Percentiles rank a stretch among this genome's conserved stretches.
Evolutionary conservation across 192 early-diverging fungal species (phyloP).

Genomic region (Coemansia aciculifera): DNA sequence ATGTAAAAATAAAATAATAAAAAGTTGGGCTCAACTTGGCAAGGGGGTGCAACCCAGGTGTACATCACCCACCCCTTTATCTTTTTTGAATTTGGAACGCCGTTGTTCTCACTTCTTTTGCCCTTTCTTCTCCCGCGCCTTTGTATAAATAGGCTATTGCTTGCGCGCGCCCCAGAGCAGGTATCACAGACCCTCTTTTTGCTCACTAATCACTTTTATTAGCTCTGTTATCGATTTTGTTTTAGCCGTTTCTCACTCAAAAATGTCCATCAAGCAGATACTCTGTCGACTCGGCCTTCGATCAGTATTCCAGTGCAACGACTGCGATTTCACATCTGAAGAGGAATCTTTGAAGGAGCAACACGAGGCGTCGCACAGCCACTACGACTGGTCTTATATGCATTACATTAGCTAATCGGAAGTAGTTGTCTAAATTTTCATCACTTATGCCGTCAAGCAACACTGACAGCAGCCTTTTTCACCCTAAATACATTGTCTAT

Average conservation of each 20-base stretch:
- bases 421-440: neutral
- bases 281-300: constrained; percentile 20
- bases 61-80: constrained; percentile 6
- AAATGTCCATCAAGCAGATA: constrained; percentile 24
- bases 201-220: neutral
- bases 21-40: neutral
- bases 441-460: neutral
- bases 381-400: constrained; percentile 53
- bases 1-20: neutral
- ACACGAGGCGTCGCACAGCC: constrained; percentile 29
- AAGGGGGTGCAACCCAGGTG: constrained; percentile 4
- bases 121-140: neutral
- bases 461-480: neutral
- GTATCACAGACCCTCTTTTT: neutral
- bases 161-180: neutral
- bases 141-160: constrained; percentile 2
- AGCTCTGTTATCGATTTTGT: neutral
- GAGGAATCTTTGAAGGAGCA: constrained; percentile 21
- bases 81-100: constrained; percentile 1
- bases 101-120: neutral
- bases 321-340: constrained; percentile 41
- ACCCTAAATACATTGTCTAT: constrained; percentile 10
- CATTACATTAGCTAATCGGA: constrained; percentile 39
- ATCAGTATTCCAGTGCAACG: constrained; percentile 48
- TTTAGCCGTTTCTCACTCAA: neutral